phyloP scores from a whole-genome alignment of 2,329 filamentous ascomycete genomes.

The Talaromyces islandicus region DNA sequence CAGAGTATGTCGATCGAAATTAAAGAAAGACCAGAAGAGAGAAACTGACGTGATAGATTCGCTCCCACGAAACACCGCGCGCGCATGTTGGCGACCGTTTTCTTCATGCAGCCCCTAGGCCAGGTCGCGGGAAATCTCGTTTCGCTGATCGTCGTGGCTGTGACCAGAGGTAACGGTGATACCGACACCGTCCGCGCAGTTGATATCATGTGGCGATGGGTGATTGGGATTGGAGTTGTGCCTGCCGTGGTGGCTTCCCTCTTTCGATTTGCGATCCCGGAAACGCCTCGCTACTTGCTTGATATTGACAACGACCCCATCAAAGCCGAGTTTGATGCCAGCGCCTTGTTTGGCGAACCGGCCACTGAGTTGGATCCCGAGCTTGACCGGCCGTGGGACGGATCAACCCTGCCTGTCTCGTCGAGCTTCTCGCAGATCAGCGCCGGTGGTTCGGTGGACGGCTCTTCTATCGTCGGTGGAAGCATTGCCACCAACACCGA shows the following conservation, averaged over 20 bases:
- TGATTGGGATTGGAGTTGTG: slow-evolving; percentile 59
- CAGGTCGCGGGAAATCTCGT: slow-evolving; percentile 61
- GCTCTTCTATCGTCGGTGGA: background rate
- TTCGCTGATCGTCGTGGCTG: slow-evolving; percentile 43
- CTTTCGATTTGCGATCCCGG: slow-evolving; percentile 62
- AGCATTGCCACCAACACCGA: slow-evolving; percentile 16
- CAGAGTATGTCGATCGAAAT: slow-evolving; percentile 48
- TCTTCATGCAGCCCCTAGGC: slow-evolving; percentile 64
- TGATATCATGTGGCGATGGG: slow-evolving; percentile 62
- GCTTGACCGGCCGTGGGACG: slow-evolving; percentile 10
- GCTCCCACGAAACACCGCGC: slow-evolving; percentile 55
- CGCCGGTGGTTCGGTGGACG: slow-evolving; percentile 2
- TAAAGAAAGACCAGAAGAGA: background rate
- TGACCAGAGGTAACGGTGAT: slow-evolving; percentile 18
- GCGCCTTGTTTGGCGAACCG: slow-evolving; percentile 49
- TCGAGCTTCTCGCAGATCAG: slow-evolving; percentile 7
- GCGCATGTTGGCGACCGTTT: slow-evolving; percentile 63
- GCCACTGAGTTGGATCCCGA: slow-evolving; percentile 15
- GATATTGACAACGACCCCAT: slow-evolving; percentile 59
- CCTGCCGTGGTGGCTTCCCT: slow-evolving; percentile 59
- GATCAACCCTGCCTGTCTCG: background rate
- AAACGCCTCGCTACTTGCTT: slow-evolving; percentile 59
- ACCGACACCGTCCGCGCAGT: slow-evolving; percentile 35
- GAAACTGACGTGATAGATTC: slow-evolving; percentile 28
- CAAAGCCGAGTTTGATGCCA: slow-evolving; percentile 55